Conservation (phyloP, 805 yeast genomes). For the Ogataea salicorniae region DNA sequence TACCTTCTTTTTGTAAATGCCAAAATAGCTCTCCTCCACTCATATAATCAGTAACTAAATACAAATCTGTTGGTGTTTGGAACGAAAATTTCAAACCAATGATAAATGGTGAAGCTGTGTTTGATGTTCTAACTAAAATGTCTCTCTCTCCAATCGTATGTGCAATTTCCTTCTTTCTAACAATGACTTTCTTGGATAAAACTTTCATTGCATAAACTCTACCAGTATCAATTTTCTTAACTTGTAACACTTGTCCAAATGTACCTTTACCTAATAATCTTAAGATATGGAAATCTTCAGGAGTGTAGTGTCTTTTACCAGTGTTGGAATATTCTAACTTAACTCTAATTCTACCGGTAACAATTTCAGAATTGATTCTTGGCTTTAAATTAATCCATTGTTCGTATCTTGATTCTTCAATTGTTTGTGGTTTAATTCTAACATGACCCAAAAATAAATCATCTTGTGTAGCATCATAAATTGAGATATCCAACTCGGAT, state of each 20-base stretch:
- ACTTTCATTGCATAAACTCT: conserved; percentile 98
- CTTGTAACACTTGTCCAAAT: conserved; percentile 97
- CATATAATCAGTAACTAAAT: conserved; percentile 95
- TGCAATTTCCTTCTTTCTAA: conserved; percentile 94
- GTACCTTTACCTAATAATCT: conserved; percentile 93
- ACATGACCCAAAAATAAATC: conserved; percentile 87
- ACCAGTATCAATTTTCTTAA: conserved; percentile 80
- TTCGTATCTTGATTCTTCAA: conserved; percentile 41
- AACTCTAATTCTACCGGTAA: conserved; percentile 73
- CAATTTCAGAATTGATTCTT: conserved; percentile 69
- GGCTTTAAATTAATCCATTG: conserved; percentile 74
- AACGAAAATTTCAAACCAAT: conserved; percentile 94
- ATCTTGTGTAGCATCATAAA: conserved; percentile 78
- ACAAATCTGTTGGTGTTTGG: conserved; percentile 90
- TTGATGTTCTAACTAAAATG: conserved; percentile 87
- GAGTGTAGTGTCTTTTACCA: conserved; percentile 77
- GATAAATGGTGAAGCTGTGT: conserved; percentile 74
- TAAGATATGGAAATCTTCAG: conserved; percentile 89
- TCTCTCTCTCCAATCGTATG: conserved; percentile 97
- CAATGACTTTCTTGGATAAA: conserved; percentile 88
- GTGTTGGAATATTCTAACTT: conserved; percentile 67
- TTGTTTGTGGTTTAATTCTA: conserved; percentile 60
- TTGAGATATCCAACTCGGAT: conserved; percentile 83
- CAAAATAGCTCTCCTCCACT: conserved; percentile 84
- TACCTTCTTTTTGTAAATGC: conserved; percentile 89